Evolutionary conservation across 2,329 filamentous ascomycete genomes (phyloP), one percentile per base, ranked within the genome.

Genomic region (Fusarium tricinctum): DNA sequence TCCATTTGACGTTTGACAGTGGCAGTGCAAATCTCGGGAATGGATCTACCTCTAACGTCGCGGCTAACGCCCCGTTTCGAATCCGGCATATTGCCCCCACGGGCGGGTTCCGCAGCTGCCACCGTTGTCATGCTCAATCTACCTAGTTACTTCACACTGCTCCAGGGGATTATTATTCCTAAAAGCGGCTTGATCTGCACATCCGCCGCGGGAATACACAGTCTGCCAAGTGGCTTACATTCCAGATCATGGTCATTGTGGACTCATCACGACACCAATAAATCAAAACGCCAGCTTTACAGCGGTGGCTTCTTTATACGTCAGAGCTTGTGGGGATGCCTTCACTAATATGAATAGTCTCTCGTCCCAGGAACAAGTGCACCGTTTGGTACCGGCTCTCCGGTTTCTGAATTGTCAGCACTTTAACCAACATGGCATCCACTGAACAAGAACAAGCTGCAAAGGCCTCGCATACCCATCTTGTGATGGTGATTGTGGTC

Each of bases 401-500:
- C 3, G 12, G 15, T n/a, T 3, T n/a, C 14, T 38, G 3, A n/a
- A 38, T 6, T n/a, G 4, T n/a, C 17, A 38, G 9, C 35, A 38
- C 5, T 10, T 17, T 9, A 13, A 15, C 14, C 22, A 33, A n/a
- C 5, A 52, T 43, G 38, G 22, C 39, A 22, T 13, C 13, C 13
- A 35, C 28, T 6, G 13, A 35, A 35, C 30, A 52, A 38, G 39
- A n/a, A 17, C 5, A 57, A 13, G 13, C 40, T 20, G 32, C 30
- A 14, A 30, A n/a, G 20, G 2, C 22, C 8, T 30, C 43, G 19
- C 3, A 62, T 42, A 39, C 28, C 4, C 46, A 48, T 22, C 44
- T 26, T 7, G 40, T 54, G 7, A 15, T 55, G 6, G 20, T 61
- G 14, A 49, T 69, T n/a, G 23, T 28, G 2, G 63, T 65, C 2